These are phyloP conservation scores for Moesziomyces parantarcticus DNA, from an alignment of 1,284 basidiomycete genomes.

Conservation along the genomic window DNA sequence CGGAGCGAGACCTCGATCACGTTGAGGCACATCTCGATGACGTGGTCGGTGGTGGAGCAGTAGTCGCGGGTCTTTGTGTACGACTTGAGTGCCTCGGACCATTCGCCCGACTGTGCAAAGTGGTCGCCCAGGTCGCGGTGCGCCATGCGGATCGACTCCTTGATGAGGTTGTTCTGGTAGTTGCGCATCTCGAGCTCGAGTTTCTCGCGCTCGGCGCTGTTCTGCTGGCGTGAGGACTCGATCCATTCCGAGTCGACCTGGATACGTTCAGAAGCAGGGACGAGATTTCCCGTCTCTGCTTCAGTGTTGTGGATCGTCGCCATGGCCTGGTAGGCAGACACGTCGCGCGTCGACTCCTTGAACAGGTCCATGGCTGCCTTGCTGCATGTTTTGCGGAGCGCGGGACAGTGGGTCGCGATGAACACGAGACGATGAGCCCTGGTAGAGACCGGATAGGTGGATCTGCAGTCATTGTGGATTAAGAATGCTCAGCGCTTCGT, in stretches of 20 bases:
- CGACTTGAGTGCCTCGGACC: conserved; percentile 77
- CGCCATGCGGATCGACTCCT: conserved; percentile 91
- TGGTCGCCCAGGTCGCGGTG: conserved; percentile 84
- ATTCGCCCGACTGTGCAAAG: conserved; percentile 78
- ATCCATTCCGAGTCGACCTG: conserved; percentile 73
- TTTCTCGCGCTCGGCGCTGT: conserved; percentile 76
- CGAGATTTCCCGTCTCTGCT: conserved; percentile 19
- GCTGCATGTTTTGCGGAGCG: conserved; percentile 42
- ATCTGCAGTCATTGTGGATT: background rate
- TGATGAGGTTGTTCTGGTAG: conserved; percentile 89
- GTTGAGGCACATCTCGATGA: conserved; percentile 76
- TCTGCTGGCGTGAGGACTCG: conserved; percentile 74
- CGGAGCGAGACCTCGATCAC: conserved; percentile 76
- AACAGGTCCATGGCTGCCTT: conserved; percentile 40
- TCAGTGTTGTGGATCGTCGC: conserved; percentile 47
- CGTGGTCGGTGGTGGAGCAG: conserved; percentile 83
- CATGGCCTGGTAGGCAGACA: conserved; percentile 33
- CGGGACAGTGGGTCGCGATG: conserved; percentile 40
- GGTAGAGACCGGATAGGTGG: conserved; percentile 34
- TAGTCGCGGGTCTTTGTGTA: conserved; percentile 86
- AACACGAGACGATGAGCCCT: conserved; percentile 43
- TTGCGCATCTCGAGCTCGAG: conserved; percentile 88
- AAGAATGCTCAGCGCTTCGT: background rate
- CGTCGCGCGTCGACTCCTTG: conserved; percentile 38
- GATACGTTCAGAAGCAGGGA: conserved; percentile 28